A percentile compares a stretch with the other conserved stretches of the same genome.
Conservation (phyloP, 306 rosid genomes). For the Spatholobus suberectus region DNA sequence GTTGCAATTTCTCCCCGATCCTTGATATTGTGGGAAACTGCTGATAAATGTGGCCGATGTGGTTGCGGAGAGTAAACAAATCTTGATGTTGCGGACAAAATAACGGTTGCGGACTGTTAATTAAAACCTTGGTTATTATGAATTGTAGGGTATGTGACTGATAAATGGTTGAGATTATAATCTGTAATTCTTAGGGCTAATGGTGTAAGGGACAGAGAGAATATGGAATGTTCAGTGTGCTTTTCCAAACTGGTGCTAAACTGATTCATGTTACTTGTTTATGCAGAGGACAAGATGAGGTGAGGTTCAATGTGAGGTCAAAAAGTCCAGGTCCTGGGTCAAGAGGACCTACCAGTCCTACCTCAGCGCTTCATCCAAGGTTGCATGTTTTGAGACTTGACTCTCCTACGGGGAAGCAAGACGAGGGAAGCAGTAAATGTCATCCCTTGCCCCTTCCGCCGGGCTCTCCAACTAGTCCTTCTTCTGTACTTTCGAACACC, state of each 20-base stretch:
- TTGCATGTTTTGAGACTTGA: conserved; percentile 61
- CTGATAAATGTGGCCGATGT: not conserved
- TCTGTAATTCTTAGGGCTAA: conserved; percentile 20
- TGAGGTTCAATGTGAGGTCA: conserved; percentile 57
- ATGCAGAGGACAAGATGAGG: conserved; percentile 66
- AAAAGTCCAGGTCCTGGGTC: conserved; percentile 88
- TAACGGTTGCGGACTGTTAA: not conserved
- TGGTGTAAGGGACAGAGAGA: conserved; percentile 10
- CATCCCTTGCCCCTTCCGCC: conserved; percentile 98
- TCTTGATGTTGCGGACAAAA: not conserved
- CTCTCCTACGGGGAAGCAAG: conserved; percentile 78
- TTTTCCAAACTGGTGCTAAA: conserved; percentile 35
- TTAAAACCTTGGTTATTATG: not conserved
- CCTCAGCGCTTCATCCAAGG: conserved; percentile 87
- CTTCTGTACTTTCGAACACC: conserved; percentile 59
- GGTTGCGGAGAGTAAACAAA: not conserved
- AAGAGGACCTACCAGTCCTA: conserved; percentile 89
- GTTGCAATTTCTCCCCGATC: too few species aligned
- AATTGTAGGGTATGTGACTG: not conserved
- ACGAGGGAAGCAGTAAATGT: conserved; percentile 74
- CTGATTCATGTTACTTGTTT: conserved; percentile 42
- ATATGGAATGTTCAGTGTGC: conserved; percentile 18
- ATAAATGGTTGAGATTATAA: not conserved
- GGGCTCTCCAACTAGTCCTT: conserved; percentile 90
- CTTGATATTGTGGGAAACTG: too few species aligned